Evolutionary conservation across 805 yeast species (phyloP).

Genomic region (Candida peoriensis): DNA sequence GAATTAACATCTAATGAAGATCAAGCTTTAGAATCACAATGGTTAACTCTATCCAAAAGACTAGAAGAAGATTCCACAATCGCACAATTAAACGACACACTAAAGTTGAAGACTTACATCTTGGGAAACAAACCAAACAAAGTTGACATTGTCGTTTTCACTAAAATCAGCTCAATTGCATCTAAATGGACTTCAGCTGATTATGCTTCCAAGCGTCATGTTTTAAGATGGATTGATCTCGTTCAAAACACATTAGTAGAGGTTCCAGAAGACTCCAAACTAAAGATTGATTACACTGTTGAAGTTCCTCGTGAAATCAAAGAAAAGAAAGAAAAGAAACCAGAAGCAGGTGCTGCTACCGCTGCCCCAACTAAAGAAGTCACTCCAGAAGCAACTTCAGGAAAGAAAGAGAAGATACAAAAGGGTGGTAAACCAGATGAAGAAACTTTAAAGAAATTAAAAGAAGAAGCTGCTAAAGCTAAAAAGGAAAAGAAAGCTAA

Average conservation of each 20-base stretch:
- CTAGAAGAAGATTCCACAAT: constrained; percentile 45
- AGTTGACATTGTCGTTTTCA: constrained; percentile 70
- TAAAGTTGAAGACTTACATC: constrained; percentile 67
- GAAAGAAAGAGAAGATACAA: constrained; percentile 39
- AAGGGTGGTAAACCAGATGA: constrained; percentile 44
- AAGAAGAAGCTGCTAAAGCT: constrained; percentile 56
- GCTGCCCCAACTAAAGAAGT: constrained; percentile 16
- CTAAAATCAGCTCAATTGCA: constrained; percentile 57
- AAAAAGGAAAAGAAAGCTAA: constrained; percentile 60
- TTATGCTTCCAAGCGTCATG: constrained; percentile 67
- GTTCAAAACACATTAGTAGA: constrained; percentile 64
- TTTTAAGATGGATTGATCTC: constrained; percentile 89
- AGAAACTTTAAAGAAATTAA: constrained; percentile 39
- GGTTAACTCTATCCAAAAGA: constrained; percentile 66
- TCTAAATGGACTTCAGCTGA: constrained; percentile 49
- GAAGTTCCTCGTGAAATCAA: constrained; percentile 73
- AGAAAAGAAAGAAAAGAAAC: constrained; percentile 48
- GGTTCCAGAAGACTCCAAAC: constrained; percentile 48
- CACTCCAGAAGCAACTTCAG: constrained; percentile 25
- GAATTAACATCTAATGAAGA: constrained; percentile 38
- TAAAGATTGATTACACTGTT: constrained; percentile 53
- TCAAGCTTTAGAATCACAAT: constrained; percentile 72
- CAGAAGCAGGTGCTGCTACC: constrained; percentile 19
- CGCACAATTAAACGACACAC: constrained; percentile 59
- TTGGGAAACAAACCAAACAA: constrained; percentile 61